Percentiles rank a stretch among this genome's conserved stretches.
Evolutionary conservation across 164 flowering plant species (phyloP).

Genomic region (Vitis cinerea): DNA sequence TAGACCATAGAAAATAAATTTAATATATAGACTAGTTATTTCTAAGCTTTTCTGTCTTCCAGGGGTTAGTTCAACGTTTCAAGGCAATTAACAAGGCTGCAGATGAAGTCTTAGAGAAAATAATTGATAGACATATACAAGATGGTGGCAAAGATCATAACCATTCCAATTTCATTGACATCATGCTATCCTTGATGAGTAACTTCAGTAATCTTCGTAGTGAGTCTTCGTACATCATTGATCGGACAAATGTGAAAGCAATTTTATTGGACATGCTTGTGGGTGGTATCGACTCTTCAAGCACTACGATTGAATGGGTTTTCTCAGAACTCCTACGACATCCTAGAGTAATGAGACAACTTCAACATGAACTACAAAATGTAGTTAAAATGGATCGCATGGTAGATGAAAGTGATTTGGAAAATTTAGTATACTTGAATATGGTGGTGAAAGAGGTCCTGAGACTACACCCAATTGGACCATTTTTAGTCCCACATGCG

Average conservation of each 20-base stretch:
- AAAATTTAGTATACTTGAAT: conserved; percentile 21
- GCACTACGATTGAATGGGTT: too few species aligned
- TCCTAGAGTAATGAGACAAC: conserved; percentile 12
- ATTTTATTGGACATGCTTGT: not conserved
- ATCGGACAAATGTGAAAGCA: not conserved
- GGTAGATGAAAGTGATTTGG: conserved; percentile 30
- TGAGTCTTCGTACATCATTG: not conserved
- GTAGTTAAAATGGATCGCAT: conserved; percentile 14
- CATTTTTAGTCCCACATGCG: conserved; percentile 32
- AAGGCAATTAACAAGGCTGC: not conserved
- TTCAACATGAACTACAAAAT: conserved; percentile 18
- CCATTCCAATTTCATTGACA: conserved; percentile 11
- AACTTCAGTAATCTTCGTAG: not conserved
- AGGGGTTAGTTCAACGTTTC: conserved; percentile 11
- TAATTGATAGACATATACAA: conserved; percentile 16
- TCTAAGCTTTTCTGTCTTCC: not conserved
- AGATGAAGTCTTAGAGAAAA: conserved; percentile 11
- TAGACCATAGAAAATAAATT: too few species aligned
- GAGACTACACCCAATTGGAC: conserved; percentile 34
- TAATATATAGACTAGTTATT: too few species aligned
- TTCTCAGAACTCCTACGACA: too few species aligned
- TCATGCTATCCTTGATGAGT: conserved; percentile 9
- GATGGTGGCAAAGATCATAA: not conserved
- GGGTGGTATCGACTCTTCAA: too few species aligned
- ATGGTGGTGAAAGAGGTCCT: conserved; percentile 34